Evolutionary conservation across 176 grass and related monocot species (phyloP).

Genomic region (Rhynchospora breviuscula): DNA sequence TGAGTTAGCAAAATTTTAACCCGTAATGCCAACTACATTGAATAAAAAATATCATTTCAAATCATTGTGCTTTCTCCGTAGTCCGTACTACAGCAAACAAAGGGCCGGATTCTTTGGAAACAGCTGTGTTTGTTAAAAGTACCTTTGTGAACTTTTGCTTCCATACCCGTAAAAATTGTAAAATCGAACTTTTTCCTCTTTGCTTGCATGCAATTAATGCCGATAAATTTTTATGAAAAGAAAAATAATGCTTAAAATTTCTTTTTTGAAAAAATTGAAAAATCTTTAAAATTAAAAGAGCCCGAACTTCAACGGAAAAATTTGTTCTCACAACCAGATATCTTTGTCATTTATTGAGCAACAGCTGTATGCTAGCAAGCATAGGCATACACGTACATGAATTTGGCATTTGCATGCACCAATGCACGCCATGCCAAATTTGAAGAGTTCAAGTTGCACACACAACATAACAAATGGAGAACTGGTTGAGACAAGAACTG

Average conservation of each 20-base stretch:
- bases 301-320: neutral
- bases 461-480: neutral
- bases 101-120: neutral
- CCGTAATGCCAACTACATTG: neutral
- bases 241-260: neutral
- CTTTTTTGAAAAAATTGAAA: neutral
- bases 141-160: neutral
- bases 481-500: neutral
- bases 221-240: neutral
- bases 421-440: constrained; percentile 6
- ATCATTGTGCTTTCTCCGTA: neutral
- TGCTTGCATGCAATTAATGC: neutral
- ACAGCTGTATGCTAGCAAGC: constrained; percentile 19
- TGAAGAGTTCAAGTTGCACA: neutral
- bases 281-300: neutral
- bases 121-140: neutral
- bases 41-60: constrained; percentile 15
- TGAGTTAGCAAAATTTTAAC: neutral
- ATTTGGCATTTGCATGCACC: neutral
- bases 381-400: constrained; percentile 8
- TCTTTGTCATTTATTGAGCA: neutral
- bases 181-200: neutral
- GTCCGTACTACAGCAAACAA: neutral
- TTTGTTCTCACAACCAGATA: neutral
- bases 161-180: neutral